A percentile compares a stretch with the other conserved stretches of the same genome.
Evolutionary conservation across 441 rosid genomes (phyloP).

Genomic region (Codiaeum variegatum): DNA sequence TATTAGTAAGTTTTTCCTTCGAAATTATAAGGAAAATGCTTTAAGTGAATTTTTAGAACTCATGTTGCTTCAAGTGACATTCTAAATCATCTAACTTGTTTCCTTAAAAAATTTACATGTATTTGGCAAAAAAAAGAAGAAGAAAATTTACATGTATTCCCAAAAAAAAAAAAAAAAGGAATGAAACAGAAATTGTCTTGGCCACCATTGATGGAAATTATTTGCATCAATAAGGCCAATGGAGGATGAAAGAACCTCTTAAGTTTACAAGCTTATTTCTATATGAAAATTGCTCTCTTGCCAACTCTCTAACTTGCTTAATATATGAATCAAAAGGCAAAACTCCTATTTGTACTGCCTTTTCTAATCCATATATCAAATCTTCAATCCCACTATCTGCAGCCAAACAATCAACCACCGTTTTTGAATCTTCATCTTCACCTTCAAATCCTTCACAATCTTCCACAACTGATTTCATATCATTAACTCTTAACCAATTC

Average conservation of each 20-base stretch:
- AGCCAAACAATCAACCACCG: conserved; percentile 27
- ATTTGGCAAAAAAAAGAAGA: too few species aligned
- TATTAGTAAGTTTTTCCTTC: too few species aligned
- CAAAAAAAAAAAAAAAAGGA: too few species aligned
- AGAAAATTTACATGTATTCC: too few species aligned
- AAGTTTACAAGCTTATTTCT: conserved; percentile 21
- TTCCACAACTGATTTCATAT: conserved; percentile 11
- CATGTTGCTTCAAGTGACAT: too few species aligned
- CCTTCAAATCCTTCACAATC: conserved; percentile 32
- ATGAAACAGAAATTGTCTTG: too few species aligned
- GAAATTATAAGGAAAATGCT: too few species aligned
- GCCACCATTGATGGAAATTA: neutral
- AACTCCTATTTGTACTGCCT: conserved; percentile 33
- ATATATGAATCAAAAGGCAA: conserved; percentile 38
- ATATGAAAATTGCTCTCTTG: conserved; percentile 49
- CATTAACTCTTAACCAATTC: conserved; percentile 36
- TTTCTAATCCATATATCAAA: conserved; percentile 38
- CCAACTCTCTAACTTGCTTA: conserved; percentile 46
- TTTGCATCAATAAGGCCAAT: neutral
- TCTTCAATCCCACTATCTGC: conserved; percentile 46
- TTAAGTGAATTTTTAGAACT: too few species aligned
- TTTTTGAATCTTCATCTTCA: conserved; percentile 27
- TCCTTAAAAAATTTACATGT: too few species aligned
- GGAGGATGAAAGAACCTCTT: conserved; percentile 5
- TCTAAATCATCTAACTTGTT: too few species aligned